Evolutionary conservation across 108 stramenopile genomes (phyloP).

Genomic region (Cyclotella distinguenda): DNA sequence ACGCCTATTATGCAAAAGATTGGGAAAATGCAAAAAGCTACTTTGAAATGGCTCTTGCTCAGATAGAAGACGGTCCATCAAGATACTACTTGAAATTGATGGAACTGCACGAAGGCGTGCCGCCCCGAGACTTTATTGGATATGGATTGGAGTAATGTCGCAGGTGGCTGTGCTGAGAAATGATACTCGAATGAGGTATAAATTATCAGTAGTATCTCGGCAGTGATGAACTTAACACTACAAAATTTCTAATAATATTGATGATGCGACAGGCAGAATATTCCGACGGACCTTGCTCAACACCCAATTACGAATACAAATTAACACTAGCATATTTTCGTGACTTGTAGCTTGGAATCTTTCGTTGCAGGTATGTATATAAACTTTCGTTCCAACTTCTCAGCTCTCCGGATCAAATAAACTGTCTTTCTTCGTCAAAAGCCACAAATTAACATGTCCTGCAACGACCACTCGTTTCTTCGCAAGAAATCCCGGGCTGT

Average conservation of each 20-base stretch:
- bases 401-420: not conserved
- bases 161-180: no score
- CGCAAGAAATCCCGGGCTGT: conserved; percentile 21
- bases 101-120: conserved; percentile 55
- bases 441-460: conserved; percentile 56
- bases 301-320: no score
- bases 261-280: no score
- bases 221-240: not conserved
- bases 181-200: no score
- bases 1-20: conserved; percentile 64
- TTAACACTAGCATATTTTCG: no score
- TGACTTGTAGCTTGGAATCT: not conserved
- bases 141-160: conserved; percentile 13
- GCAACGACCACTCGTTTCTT: conserved; percentile 39
- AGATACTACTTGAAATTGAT: conserved; percentile 67
- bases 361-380: no score
- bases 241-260: not conserved
- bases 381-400: no score
- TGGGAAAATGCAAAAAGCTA: conserved; percentile 64
- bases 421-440: conserved; percentile 26
- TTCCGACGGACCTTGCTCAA: no score
- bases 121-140: conserved; percentile 60
- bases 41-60: conserved; percentile 59
- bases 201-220: no score
- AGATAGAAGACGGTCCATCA: conserved; percentile 80